A percentile compares a stretch with the other conserved stretches of the same genome.
Conservation (phyloP, 2,329 filamentous ascomycete genomes). For the Calonectria montana region DNA sequence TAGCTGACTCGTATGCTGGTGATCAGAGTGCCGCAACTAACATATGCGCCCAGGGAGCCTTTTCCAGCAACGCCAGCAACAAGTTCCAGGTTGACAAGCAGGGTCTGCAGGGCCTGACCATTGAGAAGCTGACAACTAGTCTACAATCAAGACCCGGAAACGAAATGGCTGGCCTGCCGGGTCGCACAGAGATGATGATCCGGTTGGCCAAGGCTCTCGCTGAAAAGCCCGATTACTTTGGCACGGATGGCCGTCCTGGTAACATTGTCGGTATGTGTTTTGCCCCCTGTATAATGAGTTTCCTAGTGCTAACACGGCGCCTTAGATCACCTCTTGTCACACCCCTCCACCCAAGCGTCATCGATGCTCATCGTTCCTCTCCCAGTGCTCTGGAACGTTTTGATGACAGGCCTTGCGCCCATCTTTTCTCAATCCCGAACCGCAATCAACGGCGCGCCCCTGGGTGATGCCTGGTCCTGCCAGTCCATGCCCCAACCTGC, state of each 20-base stretch:
- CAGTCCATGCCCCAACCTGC: conserved; percentile 77
- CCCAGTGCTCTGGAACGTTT: conserved; percentile 88
- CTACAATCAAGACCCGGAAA: conserved; percentile 87
- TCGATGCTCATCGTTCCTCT: conserved; percentile 89
- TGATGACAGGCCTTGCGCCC: conserved; percentile 86
- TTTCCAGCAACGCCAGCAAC: conserved; percentile 84
- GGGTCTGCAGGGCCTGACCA: conserved; percentile 79
- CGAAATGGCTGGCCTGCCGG: conserved; percentile 85
- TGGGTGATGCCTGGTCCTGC: conserved; percentile 96
- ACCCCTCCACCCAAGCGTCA: conserved; percentile 88
- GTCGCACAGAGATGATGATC: conserved; percentile 82
- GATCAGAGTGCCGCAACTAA: conserved; percentile 29
- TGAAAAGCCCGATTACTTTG: conserved; percentile 85
- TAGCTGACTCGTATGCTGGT: conserved; percentile 17
- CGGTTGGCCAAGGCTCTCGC: conserved; percentile 79
- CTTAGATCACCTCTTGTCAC: conserved; percentile 91
- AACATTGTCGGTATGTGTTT: conserved; percentile 85
- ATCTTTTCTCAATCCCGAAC: conserved; percentile 94
- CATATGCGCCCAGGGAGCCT: conserved; percentile 69
- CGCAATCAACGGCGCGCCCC: conserved; percentile 83
- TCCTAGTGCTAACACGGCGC: conserved; percentile 28
- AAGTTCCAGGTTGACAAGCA: conserved; percentile 91
- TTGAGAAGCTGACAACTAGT: conserved; percentile 80
- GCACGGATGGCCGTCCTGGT: conserved; percentile 84
- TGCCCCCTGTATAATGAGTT: neutral